Percentiles rank a stretch among this genome's conserved stretches.
phyloP scores from a whole-genome alignment of 2,329 filamentous ascomycete genomes.

The Moelleriella libera region DNA sequence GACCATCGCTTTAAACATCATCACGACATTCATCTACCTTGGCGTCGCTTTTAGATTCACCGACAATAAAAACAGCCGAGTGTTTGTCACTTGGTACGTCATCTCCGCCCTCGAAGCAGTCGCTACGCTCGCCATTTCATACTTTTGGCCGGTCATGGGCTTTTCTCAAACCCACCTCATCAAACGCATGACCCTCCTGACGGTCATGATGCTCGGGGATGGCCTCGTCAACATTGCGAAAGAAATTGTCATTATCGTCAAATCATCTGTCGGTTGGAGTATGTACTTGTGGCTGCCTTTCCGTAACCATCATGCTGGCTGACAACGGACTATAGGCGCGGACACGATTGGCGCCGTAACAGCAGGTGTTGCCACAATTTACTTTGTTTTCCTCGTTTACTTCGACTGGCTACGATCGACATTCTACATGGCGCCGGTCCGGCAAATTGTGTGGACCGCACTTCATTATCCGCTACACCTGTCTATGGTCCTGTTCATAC shows the following conservation, averaged over 20 bases:
- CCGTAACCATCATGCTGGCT: neutral
- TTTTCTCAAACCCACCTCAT: constrained; percentile 50
- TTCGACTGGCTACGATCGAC: constrained; percentile 53
- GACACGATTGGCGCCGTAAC: constrained; percentile 25
- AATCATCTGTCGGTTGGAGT: constrained; percentile 26
- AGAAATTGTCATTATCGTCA: constrained; percentile 34
- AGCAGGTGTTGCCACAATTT: constrained; percentile 24
- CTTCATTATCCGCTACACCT: constrained; percentile 52
- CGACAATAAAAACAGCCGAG: constrained; percentile 14
- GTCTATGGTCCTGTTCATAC: constrained; percentile 47
- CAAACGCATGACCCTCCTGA: constrained; percentile 48
- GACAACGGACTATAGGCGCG: constrained; percentile 11
- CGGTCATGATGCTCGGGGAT: constrained; percentile 52
- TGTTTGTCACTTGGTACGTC: constrained; percentile 35
- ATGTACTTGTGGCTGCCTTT: constrained; percentile 4
- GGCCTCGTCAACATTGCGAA: constrained; percentile 44
- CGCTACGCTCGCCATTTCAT: constrained; percentile 36
- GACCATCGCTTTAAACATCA: constrained; percentile 20
- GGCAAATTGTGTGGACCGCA: constrained; percentile 43
- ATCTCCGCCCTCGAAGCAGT: constrained; percentile 38
- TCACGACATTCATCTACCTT: constrained; percentile 22
- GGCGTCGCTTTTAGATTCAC: constrained; percentile 25
- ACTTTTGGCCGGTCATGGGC: constrained; percentile 38
- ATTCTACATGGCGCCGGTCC: constrained; percentile 34
- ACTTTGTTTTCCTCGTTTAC: constrained; percentile 31